A percentile compares a stretch with the other conserved stretches of the same genome.
Conservation (phyloP, 2,329 filamentous ascomycete species). For the Ascochyta koolunga region DNA sequence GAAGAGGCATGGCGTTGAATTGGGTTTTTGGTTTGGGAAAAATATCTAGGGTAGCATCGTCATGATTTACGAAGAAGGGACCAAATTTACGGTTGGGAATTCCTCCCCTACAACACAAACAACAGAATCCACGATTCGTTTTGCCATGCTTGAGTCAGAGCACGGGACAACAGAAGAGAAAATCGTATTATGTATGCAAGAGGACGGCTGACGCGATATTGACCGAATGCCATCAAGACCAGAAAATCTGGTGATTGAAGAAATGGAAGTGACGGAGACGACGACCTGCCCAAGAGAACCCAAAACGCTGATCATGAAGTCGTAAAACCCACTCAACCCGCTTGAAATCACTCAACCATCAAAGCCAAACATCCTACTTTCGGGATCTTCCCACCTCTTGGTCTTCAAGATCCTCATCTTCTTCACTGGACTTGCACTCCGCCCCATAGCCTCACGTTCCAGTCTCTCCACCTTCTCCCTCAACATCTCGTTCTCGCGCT, state of each 20-base stretch:
- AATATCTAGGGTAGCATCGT: constrained; percentile 42
- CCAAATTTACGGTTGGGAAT: constrained; percentile 43
- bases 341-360: constrained; percentile 6
- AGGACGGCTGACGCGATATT: background rate
- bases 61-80: constrained; percentile 44
- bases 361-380: constrained; percentile 17
- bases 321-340: background rate
- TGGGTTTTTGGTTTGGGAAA: constrained; percentile 19
- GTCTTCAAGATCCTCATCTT: constrained; percentile 58
- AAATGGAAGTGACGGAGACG: background rate
- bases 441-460: constrained; percentile 48
- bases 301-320: constrained; percentile 14
- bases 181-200: too few species aligned
- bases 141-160: too few species aligned
- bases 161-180: too few species aligned
- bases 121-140: background rate
- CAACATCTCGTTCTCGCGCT: constrained; percentile 52
- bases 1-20: constrained; percentile 15
- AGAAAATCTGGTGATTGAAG: background rate
- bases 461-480: constrained; percentile 47
- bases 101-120: constrained; percentile 38
- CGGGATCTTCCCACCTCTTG: constrained; percentile 54
- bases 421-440: constrained; percentile 53
- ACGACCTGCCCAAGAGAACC: background rate
- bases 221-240: background rate